These are phyloP conservation scores for Neurospora sp. DNA, from an alignment of 495 filamentous ascomycete species.

Conservation along the genomic window DNA sequence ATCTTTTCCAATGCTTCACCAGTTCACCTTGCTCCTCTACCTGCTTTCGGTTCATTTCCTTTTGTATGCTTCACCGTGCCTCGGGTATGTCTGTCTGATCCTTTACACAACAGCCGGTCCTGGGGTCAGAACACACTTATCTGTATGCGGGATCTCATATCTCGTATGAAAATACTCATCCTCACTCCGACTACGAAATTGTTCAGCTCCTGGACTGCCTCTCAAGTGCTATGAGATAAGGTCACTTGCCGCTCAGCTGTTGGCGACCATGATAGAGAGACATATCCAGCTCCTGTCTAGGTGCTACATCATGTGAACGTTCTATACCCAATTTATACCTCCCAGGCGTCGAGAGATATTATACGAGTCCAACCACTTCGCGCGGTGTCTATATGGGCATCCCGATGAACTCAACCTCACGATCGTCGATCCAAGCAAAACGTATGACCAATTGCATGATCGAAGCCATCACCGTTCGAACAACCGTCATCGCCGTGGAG, in stretches of 20 bases:
- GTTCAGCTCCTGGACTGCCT: neutral
- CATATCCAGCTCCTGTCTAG: neutral
- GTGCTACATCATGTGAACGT: neutral
- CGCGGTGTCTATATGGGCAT: neutral
- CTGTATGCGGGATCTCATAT: neutral
- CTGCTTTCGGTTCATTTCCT: neutral
- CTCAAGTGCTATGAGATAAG: neutral
- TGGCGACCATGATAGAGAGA: neutral
- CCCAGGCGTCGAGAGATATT: neutral
- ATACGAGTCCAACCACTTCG: neutral
- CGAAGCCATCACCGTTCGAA: neutral
- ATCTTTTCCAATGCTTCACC: neutral
- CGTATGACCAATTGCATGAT: neutral
- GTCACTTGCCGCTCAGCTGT: neutral
- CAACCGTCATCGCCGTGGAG: neutral
- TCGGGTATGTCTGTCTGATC: neutral
- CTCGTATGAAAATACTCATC: neutral
- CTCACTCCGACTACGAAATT: neutral
- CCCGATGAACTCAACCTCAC: neutral
- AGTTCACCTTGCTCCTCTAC: neutral
- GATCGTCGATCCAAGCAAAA: neutral
- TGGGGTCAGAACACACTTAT: neutral
- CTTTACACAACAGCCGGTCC: neutral
- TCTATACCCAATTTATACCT: neutral
- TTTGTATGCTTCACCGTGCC: neutral